Base-by-base conservation (phyloP, 805 yeast species). In the Tetrapisispora fleetii region DNA sequence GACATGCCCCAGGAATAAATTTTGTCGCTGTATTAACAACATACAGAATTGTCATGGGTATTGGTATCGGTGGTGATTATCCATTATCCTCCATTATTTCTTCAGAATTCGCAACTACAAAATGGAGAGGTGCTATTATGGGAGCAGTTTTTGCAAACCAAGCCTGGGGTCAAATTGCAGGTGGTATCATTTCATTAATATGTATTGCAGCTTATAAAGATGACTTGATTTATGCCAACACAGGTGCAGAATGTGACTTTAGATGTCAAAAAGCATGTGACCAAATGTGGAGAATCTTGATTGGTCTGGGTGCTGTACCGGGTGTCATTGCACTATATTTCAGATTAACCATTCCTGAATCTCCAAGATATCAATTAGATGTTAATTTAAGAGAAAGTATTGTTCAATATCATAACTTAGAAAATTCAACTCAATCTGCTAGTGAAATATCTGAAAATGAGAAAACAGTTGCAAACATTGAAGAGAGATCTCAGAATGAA, bases 51-150 rank as follows among this genome's bases (percentile, higher is more conserved):
- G 63, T 88, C 54, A 83, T 82, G 87, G 96, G 96, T 76, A 83
- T 89, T 59, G 96, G 96, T 80, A 89, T 88, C 59, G 96, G 96
- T 74, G 96, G 96, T 77, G 96, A 88, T 73, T 88, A 88, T 68
- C 96, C 96, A 57, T 76, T 89, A 61, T 86, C 95, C 17, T 86
- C 95, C n/a, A 83, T 88, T 67, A 88, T 88, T 56, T 83, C 95
- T 10, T 83, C 96, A 50, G 96, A 88, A 74, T 88, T 88, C 62
- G 78, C 96, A 27, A 86, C 96, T 51, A 88, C 96, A 56, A 87
- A 85, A 69, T 88, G 95, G 95, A 85, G 96, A 81, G 96, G 96
- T 77, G 95, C 96, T 55, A 87, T 87, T 59, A 88, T 88, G 95
- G 89, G 86, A 64, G 95, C 96, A 28, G 96, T 88, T 49, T 90